Conservation (phyloP, 1,284 basidiomycete species). For the Austropuccinia psidii region DNA sequence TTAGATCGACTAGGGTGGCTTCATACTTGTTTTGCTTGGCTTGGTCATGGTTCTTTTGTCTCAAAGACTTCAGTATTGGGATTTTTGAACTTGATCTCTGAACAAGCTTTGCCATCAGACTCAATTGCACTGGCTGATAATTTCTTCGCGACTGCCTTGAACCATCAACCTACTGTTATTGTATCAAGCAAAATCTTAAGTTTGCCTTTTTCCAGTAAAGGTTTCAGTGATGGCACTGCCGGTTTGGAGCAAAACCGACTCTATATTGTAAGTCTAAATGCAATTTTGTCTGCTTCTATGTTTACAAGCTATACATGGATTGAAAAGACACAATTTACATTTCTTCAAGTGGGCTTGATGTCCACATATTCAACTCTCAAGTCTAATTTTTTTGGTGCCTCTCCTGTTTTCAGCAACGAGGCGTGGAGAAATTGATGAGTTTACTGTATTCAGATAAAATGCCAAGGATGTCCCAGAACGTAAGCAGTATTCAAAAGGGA, state of each 20-base stretch:
- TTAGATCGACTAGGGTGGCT: conserved; percentile 8
- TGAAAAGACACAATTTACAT: neutral
- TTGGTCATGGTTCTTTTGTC: conserved; percentile 43
- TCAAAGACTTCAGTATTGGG: conserved; percentile 38
- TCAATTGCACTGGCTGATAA: conserved; percentile 42
- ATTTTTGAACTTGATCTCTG: conserved; percentile 38
- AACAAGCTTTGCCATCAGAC: neutral
- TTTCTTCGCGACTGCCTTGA: conserved; percentile 42
- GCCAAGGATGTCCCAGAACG: conserved; percentile 33
- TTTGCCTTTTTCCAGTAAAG: conserved; percentile 4
- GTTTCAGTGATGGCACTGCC: conserved; percentile 30
- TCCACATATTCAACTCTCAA: neutral
- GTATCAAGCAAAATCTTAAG: conserved; percentile 9
- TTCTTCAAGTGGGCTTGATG: neutral
- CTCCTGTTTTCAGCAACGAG: conserved; percentile 17
- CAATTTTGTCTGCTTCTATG: neutral
- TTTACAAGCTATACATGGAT: neutral
- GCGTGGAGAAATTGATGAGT: conserved; percentile 31
- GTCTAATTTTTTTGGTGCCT: conserved; percentile 12
- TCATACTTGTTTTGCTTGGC: conserved; percentile 45
- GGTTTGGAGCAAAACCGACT: conserved; percentile 27
- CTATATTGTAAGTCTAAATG: conserved; percentile 24
- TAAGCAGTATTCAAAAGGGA: neutral
- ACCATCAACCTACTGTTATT: conserved; percentile 41
- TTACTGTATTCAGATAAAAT: conserved; percentile 27